Evolutionary conservation across 2,329 filamentous ascomycete genomes (phyloP).

Genomic region (Neodidymelliopsis sp.): DNA sequence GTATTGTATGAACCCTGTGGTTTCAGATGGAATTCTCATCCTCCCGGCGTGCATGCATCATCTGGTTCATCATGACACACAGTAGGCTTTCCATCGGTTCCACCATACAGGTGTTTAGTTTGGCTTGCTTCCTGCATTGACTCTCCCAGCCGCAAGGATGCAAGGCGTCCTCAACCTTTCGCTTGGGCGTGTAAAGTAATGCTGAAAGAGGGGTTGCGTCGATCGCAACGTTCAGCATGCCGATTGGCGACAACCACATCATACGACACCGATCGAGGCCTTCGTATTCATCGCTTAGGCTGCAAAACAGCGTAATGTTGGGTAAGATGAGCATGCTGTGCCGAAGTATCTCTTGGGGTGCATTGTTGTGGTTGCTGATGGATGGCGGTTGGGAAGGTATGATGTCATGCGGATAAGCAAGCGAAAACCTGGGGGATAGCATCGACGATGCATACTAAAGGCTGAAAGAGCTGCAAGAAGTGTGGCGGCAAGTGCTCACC

Average conservation of each 20-base stretch:
- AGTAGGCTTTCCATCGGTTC: slow-evolving; percentile 5
- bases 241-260: slow-evolving; percentile 1
- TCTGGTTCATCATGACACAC: slow-evolving; percentile 2
- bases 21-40: background rate
- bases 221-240: slow-evolving; percentile 8
- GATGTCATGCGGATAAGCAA: slow-evolving; percentile 17
- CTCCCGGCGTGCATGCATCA: background rate
- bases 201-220: slow-evolving; percentile 13
- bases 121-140: background rate
- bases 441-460: slow-evolving; percentile 8
- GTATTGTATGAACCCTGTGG: background rate
- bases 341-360: slow-evolving; percentile 2
- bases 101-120: background rate
- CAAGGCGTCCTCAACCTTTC: background rate
- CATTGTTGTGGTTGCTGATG: background rate
- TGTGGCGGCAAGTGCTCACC: background rate
- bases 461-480: background rate
- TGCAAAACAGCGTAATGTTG: slow-evolving; percentile 1
- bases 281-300: background rate
- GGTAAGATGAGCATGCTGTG: slow-evolving; percentile 6
- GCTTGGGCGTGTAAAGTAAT: background rate
- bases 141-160: slow-evolving; percentile 1
- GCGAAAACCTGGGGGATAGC: background rate
- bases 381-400: background rate
- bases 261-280: background rate